These are phyloP conservation scores for Diaporthe amygdali DNA, from an alignment of 2,329 filamentous ascomycete genomes.

Conservation along the genomic window DNA sequence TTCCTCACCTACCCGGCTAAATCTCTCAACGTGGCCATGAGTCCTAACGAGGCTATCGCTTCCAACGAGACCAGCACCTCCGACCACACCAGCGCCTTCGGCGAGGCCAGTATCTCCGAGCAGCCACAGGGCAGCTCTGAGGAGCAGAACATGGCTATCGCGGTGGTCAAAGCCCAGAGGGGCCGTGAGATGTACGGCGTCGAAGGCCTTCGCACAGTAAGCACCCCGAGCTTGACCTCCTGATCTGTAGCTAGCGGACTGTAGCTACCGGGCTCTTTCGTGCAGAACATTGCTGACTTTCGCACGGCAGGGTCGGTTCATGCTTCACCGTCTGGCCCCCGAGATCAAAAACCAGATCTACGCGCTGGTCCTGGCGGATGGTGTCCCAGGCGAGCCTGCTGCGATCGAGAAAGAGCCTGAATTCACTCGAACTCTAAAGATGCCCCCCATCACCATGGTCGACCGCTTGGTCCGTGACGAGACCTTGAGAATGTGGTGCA, in stretches of 20 bases:
- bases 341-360: neutral
- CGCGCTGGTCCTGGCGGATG: neutral
- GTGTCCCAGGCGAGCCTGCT: neutral
- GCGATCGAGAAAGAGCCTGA: neutral
- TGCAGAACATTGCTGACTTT: too few species aligned
- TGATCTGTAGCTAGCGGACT: too few species aligned
- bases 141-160: too few species aligned
- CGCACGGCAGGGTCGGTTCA: too few species aligned
- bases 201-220: too few species aligned
- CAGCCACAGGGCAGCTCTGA: too few species aligned
- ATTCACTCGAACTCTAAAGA: neutral
- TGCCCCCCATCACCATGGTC: neutral
- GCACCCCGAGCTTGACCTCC: too few species aligned
- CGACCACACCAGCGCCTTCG: conserved; percentile 24
- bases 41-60: conserved; percentile 25
- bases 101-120: too few species aligned
- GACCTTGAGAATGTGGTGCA: neutral
- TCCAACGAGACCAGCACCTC: conserved; percentile 25
- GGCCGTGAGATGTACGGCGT: too few species aligned
- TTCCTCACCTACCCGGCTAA: too few species aligned
- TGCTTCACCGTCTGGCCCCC: neutral
- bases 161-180: too few species aligned
- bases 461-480: neutral
- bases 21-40: conserved; percentile 28
- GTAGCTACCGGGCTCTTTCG: too few species aligned